phyloP scores from a whole-genome alignment of 257 asterid species.

The Leptodermis oblonga region DNA sequence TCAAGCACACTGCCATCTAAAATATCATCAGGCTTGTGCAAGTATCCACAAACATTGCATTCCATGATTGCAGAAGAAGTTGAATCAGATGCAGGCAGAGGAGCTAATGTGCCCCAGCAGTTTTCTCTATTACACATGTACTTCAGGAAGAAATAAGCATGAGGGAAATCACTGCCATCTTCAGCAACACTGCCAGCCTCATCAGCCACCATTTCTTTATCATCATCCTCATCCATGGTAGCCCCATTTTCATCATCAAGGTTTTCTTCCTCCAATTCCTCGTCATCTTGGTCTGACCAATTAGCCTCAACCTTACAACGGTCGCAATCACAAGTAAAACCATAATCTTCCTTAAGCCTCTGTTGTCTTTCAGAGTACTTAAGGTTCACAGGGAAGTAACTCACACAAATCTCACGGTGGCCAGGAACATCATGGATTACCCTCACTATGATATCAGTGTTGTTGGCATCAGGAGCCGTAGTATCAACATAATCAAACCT shows the following conservation, averaged over 20 bases:
- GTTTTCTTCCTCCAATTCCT: constrained; percentile 32
- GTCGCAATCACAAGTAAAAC: constrained; percentile 75
- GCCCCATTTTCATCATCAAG: constrained; percentile 19
- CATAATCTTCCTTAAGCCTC: constrained; percentile 82
- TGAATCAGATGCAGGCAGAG: constrained; percentile 54
- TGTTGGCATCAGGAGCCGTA: constrained; percentile 19
- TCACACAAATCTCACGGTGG: constrained; percentile 75
- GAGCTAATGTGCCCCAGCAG: constrained; percentile 95
- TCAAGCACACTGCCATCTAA: constrained; percentile 19
- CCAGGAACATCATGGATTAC: constrained; percentile 68
- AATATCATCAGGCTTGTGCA: constrained; percentile 42
- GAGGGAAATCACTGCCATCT: constrained; percentile 63
- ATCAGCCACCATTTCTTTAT: constrained; percentile 28
- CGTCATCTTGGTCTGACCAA: constrained; percentile 83
- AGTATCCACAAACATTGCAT: constrained; percentile 80
- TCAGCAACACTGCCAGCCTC: constrained; percentile 26
- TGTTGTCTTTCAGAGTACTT: constrained; percentile 73
- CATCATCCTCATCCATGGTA: constrained; percentile 53
- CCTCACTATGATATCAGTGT: constrained; percentile 61
- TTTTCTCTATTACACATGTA: constrained; percentile 74
- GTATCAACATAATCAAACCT: constrained; percentile 82
- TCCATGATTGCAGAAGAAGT: constrained; percentile 52
- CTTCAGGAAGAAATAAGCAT: constrained; percentile 70
- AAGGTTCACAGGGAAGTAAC: constrained; percentile 86
- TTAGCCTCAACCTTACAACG: constrained; percentile 91